Percentiles rank a stretch among this genome's conserved stretches.
These are phyloP conservation scores for Parathielavia hyrcaniae DNA, from an alignment of 495 filamentous ascomycete species.

Conservation along the genomic window DNA sequence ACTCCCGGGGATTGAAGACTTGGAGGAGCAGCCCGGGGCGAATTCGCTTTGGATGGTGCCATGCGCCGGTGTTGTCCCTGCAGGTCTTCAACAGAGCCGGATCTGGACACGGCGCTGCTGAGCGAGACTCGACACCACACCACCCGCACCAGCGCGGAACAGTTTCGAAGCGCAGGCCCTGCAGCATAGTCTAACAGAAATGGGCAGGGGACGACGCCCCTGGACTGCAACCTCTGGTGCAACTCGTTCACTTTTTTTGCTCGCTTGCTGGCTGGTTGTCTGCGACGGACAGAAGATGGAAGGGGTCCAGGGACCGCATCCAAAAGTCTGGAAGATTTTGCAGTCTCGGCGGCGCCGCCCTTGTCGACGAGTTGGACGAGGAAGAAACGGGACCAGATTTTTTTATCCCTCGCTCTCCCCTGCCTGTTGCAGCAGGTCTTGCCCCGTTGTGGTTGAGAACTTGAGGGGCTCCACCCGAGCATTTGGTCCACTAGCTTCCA, in stretches of 20 bases:
- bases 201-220: background rate
- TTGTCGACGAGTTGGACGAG: background rate
- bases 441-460: background rate
- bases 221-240: background rate
- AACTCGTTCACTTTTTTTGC: background rate
- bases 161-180: background rate
- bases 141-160: background rate
- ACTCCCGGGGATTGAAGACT: background rate
- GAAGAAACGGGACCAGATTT: slow-evolving; percentile 9
- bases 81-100: slow-evolving; percentile 5
- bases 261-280: background rate
- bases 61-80: slow-evolving; percentile 18
- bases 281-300: background rate
- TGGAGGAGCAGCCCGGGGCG: slow-evolving; percentile 3
- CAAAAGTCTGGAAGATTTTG: background rate
- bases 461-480: slow-evolving; percentile 30
- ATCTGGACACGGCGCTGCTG: slow-evolving; percentile 19
- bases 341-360: background rate
- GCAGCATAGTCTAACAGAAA: slow-evolving; percentile 8
- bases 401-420: slow-evolving; percentile 21
- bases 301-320: no score
- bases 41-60: slow-evolving; percentile 7
- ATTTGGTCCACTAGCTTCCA: slow-evolving; percentile 36
- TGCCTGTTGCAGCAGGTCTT: slow-evolving; percentile 3
- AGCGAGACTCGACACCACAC: background rate